Base-by-base conservation (phyloP, 164 flowering plant genomes). In the Paratinospora sagittata region DNA sequence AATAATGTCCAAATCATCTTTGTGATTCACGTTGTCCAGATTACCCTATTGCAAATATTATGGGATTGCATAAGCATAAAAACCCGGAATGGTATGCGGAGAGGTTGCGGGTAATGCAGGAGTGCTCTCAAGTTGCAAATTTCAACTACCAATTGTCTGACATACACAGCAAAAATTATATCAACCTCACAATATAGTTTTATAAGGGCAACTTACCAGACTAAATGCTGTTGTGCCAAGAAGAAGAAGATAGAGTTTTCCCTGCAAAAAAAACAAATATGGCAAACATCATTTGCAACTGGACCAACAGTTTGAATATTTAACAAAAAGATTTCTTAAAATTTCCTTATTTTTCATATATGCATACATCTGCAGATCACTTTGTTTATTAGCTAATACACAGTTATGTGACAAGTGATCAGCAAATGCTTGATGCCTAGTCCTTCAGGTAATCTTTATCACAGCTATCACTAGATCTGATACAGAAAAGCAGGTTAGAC, bases 171-270 rank as follows among this genome's bases (percentile, higher is more conserved):
- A 24, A 27, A 69, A 67, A 19, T 21, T 36, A 47, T 4, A 67
- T 37, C 23, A 64, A 65, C 30, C 34, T 58, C 27, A 61, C 8
- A 70, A 63, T 43, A 77, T 27, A 34, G 6, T n/a, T 63, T 13
- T 45, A 27, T 39, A 69, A 43, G 27, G 41, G 27, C 72, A 30
- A 75, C 86, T 69, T 82, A 91, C 97, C 91, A 91, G 81, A 79
- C 98, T 93, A 67, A 93, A 96, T 63, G 98, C 98, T 62, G 98
- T 93, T 68, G 98, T 93, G 36, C 98, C 98, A 49, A 93, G 87
- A 63, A 93, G 96, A 79, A 93, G 81, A 70, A 91, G 80, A 72
- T 93, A 93, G 57, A 91, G 73, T 80, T 91, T 91, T 17, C 94
- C 93, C 98, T 93, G 92, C 27, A 76, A 75, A 39, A 73, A 58